phyloP scores from a whole-genome alignment of 495 filamentous ascomycete genomes.

The Amniculicola lignicola region DNA sequence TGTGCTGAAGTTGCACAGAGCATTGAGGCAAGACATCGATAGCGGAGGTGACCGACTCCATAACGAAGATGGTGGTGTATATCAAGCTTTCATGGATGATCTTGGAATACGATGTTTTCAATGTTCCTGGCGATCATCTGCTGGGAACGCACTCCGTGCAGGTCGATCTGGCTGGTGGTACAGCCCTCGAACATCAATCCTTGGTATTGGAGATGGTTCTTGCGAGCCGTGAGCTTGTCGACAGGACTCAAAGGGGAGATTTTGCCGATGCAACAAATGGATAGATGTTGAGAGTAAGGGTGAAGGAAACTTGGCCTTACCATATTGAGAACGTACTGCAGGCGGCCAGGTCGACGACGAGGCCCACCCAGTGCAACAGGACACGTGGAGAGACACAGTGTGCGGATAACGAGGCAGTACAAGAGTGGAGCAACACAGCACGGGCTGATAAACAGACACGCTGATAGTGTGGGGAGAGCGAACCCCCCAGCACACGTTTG shows the following conservation, averaged over 20 bases:
- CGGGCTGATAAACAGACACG: constrained; percentile 3
- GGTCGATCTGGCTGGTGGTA: not conserved
- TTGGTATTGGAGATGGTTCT: not conserved
- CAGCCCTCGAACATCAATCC: not conserved
- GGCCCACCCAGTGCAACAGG: not conserved
- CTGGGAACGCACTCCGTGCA: not conserved
- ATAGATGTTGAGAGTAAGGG: not conserved
- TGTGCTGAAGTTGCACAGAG: not conserved
- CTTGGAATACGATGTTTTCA: not conserved
- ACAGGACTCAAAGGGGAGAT: too few relatives aligned
- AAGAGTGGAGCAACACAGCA: not conserved
- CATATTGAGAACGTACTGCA: constrained; percentile 1
- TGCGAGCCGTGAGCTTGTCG: too few relatives aligned
- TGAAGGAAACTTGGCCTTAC: not conserved
- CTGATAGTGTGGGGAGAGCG: not conserved
- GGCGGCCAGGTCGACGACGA: not conserved
- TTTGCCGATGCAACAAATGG: constrained; percentile 1
- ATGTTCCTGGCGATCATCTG: constrained; percentile 5
- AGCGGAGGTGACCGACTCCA: not conserved
- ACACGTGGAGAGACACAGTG: not conserved
- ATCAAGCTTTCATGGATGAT: too few relatives aligned
- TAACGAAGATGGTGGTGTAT: too few relatives aligned
- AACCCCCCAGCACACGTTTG: not conserved
- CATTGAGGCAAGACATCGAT: constrained; percentile 2
- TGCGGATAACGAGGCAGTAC: not conserved